Conservation (phyloP, 2,329 filamentous ascomycete genomes). For the Fusarium mexicanum region DNA sequence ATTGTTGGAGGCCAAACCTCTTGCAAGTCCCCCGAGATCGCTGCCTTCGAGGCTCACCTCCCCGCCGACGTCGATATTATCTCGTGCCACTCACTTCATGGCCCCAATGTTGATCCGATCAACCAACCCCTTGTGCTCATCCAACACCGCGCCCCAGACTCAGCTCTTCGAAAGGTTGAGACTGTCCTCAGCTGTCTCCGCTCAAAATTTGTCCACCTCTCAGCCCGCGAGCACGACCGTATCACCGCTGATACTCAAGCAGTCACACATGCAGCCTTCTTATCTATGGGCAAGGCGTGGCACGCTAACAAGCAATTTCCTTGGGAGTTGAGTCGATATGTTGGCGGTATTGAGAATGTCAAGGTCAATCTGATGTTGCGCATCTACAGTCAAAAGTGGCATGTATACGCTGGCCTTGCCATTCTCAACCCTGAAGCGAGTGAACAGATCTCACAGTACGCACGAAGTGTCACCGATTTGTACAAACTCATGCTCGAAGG, state of each 20-base stretch:
- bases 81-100: constrained; percentile 96
- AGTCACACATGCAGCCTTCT: constrained; percentile 95
- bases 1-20: constrained; percentile 98
- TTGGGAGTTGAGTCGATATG: constrained; percentile 95
- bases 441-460: constrained; percentile 94
- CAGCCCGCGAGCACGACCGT: constrained; percentile 88
- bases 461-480: constrained; percentile 88
- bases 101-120: constrained; percentile 85
- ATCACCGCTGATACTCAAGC: constrained; percentile 99
- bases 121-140: constrained; percentile 95
- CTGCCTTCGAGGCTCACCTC: constrained; percentile 89
- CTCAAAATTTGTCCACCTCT: constrained; percentile 88
- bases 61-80: constrained; percentile 91
- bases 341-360: constrained; percentile 97
- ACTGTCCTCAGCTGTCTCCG: constrained; percentile 82
- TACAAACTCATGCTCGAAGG: constrained; percentile 98
- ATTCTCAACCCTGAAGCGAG: constrained; percentile 95
- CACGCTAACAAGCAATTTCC: constrained; percentile 94
- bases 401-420: constrained; percentile 96
- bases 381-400: constrained; percentile 99
- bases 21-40: constrained; percentile 96
- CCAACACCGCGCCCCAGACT: constrained; percentile 85
- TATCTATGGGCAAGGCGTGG: constrained; percentile 98
- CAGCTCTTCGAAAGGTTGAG: constrained; percentile 81
- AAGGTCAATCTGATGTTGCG: constrained; percentile 98